These are phyloP conservation scores for Beta lomatogona DNA, from an alignment of 179 eudicot species.

Conservation along the genomic window DNA sequence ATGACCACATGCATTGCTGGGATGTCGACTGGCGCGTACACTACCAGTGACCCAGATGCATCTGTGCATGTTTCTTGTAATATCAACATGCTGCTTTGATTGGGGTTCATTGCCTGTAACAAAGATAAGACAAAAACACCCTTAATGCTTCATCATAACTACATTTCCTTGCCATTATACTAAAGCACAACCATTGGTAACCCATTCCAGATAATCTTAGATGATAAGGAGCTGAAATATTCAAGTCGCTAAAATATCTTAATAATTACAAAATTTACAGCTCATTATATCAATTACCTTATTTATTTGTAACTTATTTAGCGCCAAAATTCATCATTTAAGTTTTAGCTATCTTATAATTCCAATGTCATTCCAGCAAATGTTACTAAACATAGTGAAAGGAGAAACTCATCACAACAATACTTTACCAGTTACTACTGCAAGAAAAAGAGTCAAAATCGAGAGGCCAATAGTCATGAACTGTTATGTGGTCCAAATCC, in stretches of 20 bases:
- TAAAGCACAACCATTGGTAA: not conserved
- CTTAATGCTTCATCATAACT: not conserved
- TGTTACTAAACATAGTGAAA: too few relatives aligned
- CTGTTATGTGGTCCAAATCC: constrained; percentile 26
- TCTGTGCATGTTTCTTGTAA: constrained; percentile 93
- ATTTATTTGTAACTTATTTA: too few relatives aligned
- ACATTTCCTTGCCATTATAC: constrained; percentile 5
- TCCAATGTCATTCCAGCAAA: too few relatives aligned
- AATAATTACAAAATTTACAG: too few relatives aligned
- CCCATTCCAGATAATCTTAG: too few relatives aligned
- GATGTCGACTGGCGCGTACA: constrained; percentile 94
- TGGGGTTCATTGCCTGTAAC: constrained; percentile 75
- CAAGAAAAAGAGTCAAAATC: not conserved
- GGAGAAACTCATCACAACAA: too few relatives aligned
- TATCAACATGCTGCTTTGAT: constrained; percentile 95
- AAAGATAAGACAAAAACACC: not conserved
- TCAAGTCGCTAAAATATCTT: too few relatives aligned
- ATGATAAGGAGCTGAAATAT: too few relatives aligned
- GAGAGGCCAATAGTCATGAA: not conserved
- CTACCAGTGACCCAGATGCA: constrained; percentile 88
- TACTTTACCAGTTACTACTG: constrained; percentile 11
- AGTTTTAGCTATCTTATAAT: too few relatives aligned
- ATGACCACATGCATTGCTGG: constrained; percentile 96
- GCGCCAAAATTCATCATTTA: too few relatives aligned
- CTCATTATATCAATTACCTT: too few relatives aligned